These are phyloP conservation scores for Picochlorum sp. DNA, from an alignment of 139 green algal species.

Conservation along the genomic window DNA sequence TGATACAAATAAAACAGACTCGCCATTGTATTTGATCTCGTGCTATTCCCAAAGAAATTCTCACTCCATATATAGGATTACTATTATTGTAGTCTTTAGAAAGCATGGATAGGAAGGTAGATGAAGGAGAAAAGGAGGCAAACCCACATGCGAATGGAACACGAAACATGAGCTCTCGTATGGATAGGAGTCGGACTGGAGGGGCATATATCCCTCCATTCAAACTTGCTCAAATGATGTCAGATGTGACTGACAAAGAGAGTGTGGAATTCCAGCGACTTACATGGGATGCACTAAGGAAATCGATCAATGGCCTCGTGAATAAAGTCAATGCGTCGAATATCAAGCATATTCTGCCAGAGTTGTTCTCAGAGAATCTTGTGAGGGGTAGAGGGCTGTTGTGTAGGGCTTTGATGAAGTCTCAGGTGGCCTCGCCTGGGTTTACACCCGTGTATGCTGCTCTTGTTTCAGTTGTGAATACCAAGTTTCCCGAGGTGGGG, in stretches of 20 bases:
- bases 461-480: constrained; percentile 93
- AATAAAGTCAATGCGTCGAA: constrained; percentile 96
- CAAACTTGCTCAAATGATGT: constrained; percentile 92
- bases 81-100: too few relatives aligned
- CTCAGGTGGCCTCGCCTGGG: constrained; percentile 77
- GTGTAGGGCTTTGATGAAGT: constrained; percentile 85
- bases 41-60: too few relatives aligned
- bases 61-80: too few relatives aligned
- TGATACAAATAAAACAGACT: too few relatives aligned
- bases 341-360: constrained; percentile 88
- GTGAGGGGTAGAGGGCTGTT: constrained; percentile 82
- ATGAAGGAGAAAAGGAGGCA: too few relatives aligned
- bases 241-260: constrained; percentile 36
- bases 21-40: too few relatives aligned
- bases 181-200: constrained; percentile 44
- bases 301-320: constrained; percentile 93
- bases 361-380: constrained; percentile 93
- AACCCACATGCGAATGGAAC: too few relatives aligned
- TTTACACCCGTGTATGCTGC: constrained; percentile 88
- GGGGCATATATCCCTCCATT: constrained; percentile 97
- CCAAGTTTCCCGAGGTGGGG: constrained; percentile 86
- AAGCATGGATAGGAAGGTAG: too few relatives aligned
- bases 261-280: constrained; percentile 63
- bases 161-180: too few relatives aligned
- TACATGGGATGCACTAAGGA: constrained; percentile 87